Conservation (phyloP, 2,329 filamentous ascomycete species). For the Pseudophaeomoniella oleicola region DNA sequence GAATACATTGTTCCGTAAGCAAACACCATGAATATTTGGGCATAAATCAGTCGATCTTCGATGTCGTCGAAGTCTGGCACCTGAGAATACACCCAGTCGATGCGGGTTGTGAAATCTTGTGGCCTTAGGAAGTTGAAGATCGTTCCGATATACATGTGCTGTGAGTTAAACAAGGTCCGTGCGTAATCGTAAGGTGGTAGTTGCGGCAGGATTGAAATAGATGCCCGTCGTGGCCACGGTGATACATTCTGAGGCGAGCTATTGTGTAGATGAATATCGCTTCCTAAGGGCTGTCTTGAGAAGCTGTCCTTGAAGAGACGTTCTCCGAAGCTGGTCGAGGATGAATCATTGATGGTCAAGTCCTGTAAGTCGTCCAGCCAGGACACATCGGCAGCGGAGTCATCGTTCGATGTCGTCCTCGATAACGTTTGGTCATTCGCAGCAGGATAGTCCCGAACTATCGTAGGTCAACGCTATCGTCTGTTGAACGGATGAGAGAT, state of each 20-base stretch:
- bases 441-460: no score
- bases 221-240: constrained; percentile 8
- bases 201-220: constrained; percentile 16
- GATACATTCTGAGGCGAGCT: not conserved
- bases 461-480: no score
- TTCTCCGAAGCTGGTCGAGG: not conserved
- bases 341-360: not conserved
- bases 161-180: constrained; percentile 34
- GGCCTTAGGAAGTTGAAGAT: constrained; percentile 41
- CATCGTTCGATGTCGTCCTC: not conserved
- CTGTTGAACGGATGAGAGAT: no score
- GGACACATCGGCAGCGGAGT: not conserved
- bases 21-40: constrained; percentile 37
- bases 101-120: constrained; percentile 29
- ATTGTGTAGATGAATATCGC: not conserved
- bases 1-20: constrained; percentile 44
- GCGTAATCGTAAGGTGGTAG: constrained; percentile 37
- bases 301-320: not conserved
- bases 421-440: no score
- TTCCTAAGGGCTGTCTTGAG: not conserved
- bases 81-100: constrained; percentile 29
- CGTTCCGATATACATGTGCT: constrained; percentile 42
- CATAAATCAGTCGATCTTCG: constrained; percentile 34
- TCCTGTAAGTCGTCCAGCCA: not conserved
- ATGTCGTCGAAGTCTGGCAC: constrained; percentile 27